A percentile compares a stretch with the other conserved stretches of the same genome.
These are phyloP conservation scores for Leavenworthia alabamica DNA, from an alignment of 345 rosid genomes.

Conservation along the genomic window DNA sequence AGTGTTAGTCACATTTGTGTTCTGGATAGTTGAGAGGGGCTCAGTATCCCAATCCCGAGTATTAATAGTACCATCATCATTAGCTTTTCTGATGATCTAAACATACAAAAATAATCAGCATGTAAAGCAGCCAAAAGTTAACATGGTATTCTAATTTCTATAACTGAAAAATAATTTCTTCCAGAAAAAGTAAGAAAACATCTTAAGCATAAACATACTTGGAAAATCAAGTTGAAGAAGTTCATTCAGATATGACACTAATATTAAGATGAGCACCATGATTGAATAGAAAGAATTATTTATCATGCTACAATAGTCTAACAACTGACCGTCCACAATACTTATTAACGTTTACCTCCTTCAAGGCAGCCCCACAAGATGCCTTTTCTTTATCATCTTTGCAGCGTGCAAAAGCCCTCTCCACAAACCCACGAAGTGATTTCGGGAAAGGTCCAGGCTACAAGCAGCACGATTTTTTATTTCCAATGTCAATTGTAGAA, in stretches of 20 bases:
- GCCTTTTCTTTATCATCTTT: conserved; percentile 61
- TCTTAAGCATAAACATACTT: conserved; percentile 4
- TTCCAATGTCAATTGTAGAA: conserved; percentile 3
- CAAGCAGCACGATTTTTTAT: conserved; percentile 19
- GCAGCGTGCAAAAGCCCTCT: conserved; percentile 81
- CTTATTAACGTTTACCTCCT: conserved; percentile 44
- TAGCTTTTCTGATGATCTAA: conserved; percentile 71
- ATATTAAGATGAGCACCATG: background rate
- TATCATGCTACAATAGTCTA: conserved; percentile 3
- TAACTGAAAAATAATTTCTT: background rate
- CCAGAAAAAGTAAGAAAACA: conserved; percentile 1
- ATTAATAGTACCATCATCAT: conserved; percentile 55
- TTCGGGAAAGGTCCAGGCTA: conserved; percentile 74
- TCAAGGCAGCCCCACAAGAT: conserved; percentile 69
- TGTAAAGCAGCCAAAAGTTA: background rate
- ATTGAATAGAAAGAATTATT: background rate
- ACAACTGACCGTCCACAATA: background rate
- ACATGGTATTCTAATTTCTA: background rate
- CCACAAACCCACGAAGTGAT: conserved; percentile 77
- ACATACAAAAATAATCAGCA: conserved; percentile 19
- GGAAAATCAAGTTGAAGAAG: background rate
- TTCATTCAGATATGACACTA: background rate
- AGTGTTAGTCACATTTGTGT: conserved; percentile 31
- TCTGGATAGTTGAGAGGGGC: conserved; percentile 64
- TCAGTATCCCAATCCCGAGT: conserved; percentile 80